Percentiles rank a stretch among this genome's conserved stretches.
Evolutionary conservation across 306 rosid species (phyloP).

Genomic region (Trifolium dubium): DNA sequence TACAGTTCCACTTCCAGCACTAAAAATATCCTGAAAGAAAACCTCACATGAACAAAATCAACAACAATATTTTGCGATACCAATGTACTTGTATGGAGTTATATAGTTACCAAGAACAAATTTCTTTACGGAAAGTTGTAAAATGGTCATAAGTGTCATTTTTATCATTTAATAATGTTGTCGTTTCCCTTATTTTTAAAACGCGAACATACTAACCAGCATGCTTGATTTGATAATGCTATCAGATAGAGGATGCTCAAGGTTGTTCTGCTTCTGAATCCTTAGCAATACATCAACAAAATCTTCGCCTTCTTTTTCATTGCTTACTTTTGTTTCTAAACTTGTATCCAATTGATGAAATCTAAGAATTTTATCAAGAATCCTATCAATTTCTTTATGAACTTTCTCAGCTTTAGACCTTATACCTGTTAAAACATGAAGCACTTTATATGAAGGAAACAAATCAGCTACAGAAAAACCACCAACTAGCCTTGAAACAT

Average conservation of each 20-base stretch:
- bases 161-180: no score
- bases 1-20: slow-evolving; percentile 53
- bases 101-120: no score
- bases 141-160: no score
- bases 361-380: slow-evolving; percentile 42
- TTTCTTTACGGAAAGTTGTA: no score
- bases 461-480: slow-evolving; percentile 42
- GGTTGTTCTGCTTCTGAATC: slow-evolving; percentile 42
- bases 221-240: slow-evolving; percentile 41
- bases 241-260: slow-evolving; percentile 43
- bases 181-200: no score
- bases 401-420: slow-evolving; percentile 39
- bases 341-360: slow-evolving; percentile 33
- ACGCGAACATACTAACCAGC: slow-evolving; percentile 35
- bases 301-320: slow-evolving; percentile 37
- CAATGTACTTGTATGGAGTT: no score
- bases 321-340: not conserved
- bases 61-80: not conserved
- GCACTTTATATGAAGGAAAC: slow-evolving; percentile 42
- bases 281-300: slow-evolving; percentile 45
- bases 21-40: slow-evolving; percentile 48
- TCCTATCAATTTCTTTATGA: slow-evolving; percentile 39
- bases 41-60: not conserved
- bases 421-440: slow-evolving; percentile 37
- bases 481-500: not conserved